Percentiles rank a stretch among this genome's conserved stretches.
phyloP scores from a whole-genome alignment of 345 rosid genomes.

The Cardiospermum halicacabum region DNA sequence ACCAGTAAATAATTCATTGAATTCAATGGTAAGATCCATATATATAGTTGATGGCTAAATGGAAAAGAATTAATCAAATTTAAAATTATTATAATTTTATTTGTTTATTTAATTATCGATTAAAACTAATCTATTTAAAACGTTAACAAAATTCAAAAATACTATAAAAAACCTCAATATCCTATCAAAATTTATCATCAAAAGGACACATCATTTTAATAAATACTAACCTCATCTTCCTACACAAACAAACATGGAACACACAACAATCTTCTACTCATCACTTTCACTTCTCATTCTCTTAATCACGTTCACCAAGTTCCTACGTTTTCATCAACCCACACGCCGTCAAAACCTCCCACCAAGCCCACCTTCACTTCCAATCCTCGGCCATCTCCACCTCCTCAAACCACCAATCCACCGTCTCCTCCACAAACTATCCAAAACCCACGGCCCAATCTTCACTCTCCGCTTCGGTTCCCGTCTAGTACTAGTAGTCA shows the following conservation, averaged over 20 bases:
- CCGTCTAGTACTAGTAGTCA: constrained; percentile 24
- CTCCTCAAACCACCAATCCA: constrained; percentile 21
- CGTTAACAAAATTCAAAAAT: no score
- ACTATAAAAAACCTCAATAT: no score
- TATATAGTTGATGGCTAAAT: no score
- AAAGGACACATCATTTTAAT: no score
- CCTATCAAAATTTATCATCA: no score
- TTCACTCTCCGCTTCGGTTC: constrained; percentile 39
- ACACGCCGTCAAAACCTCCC: constrained; percentile 16
- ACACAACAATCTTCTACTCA: neutral
- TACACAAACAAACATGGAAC: constrained; percentile 12
- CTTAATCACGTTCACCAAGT: neutral
- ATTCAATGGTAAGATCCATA: no score
- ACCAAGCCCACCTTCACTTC: constrained; percentile 22
- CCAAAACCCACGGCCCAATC: constrained; percentile 19
- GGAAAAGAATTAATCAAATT: no score
- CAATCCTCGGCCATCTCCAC: constrained; percentile 43
- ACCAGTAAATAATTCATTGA: no score
- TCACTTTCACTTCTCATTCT: constrained; percentile 11
- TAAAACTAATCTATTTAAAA: no score
- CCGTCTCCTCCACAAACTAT: constrained; percentile 13
- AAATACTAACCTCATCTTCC: no score
- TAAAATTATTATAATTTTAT: no score
- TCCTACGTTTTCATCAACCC: neutral
- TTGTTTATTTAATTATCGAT: no score